phyloP scores from a whole-genome alignment of 176 grass and related monocot species.

The Oryza coarctata region DNA sequence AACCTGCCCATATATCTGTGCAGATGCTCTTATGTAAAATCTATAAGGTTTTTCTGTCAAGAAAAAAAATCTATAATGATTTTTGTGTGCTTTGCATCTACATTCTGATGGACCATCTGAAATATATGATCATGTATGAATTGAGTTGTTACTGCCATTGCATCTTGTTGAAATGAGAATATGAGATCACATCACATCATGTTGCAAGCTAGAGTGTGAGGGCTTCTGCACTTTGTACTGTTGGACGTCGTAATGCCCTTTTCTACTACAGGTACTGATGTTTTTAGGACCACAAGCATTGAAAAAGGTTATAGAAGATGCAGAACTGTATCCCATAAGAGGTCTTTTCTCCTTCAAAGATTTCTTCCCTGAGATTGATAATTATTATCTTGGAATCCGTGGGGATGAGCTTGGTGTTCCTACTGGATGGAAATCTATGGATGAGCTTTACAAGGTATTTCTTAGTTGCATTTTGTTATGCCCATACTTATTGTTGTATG shows the following conservation, averaged over 20 bases:
- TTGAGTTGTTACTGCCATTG: conserved; percentile 2
- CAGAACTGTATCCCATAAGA: conserved; percentile 90
- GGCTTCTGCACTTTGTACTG: background rate
- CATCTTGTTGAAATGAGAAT: background rate
- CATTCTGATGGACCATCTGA: conserved; percentile 20
- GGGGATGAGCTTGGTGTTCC: conserved; percentile 60
- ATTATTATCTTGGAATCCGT: conserved; percentile 68
- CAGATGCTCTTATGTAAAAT: conserved; percentile 7
- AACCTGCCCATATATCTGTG: background rate
- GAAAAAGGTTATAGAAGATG: conserved; percentile 71
- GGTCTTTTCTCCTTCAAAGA: conserved; percentile 81
- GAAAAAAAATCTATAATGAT: background rate
- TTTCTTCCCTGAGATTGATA: conserved; percentile 79
- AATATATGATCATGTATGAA: conserved; percentile 14
- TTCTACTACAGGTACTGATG: conserved; percentile 67
- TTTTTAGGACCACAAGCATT: conserved; percentile 78
- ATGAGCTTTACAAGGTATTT: conserved; percentile 81
- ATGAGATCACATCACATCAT: background rate
- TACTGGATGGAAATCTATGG: conserved; percentile 85
- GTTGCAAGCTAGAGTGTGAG: background rate
- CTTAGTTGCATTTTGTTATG: conserved; percentile 1
- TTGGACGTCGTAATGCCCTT: conserved; percentile 11
- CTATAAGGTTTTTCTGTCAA: background rate
- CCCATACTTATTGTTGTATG: background rate
- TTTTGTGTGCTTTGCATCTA: background rate